These are phyloP conservation scores for Aspergillus neoniger DNA, from an alignment of 2,329 filamentous ascomycete species.

Conservation along the genomic window DNA sequence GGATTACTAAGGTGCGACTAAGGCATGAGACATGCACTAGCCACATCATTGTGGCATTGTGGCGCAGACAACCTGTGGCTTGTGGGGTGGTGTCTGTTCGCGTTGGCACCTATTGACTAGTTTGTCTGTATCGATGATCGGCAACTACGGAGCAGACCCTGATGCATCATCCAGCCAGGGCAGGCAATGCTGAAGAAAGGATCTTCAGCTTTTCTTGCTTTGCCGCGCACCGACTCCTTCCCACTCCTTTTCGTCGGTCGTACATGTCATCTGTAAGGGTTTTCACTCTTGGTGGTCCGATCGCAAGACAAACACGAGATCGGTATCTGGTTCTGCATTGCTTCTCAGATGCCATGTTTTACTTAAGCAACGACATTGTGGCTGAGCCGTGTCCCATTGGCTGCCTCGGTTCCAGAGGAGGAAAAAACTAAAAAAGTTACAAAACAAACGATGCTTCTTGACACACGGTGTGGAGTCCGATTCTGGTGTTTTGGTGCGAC, in stretches of 20 bases:
- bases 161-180: background rate
- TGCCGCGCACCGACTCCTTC: background rate
- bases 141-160: background rate
- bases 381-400: slow-evolving; percentile 14
- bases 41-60: slow-evolving; percentile 6
- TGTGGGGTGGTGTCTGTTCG: background rate
- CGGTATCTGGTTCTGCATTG: slow-evolving; percentile 8
- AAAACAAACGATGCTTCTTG: background rate
- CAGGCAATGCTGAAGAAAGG: background rate
- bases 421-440: background rate
- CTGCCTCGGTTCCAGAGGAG: background rate
- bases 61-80: slow-evolving; percentile 9
- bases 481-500: background rate
- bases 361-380: slow-evolving; percentile 5
- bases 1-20: background rate
- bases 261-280: slow-evolving; percentile 23
- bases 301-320: slow-evolving; percentile 21
- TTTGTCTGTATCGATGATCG: background rate
- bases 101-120: background rate
- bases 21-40: slow-evolving; percentile 11
- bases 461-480: background rate
- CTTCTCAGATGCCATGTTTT: background rate
- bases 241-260: slow-evolving; percentile 4
- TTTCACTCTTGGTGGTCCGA: slow-evolving; percentile 9
- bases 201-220: slow-evolving; percentile 1